Evolutionary conservation across 345 rosid genomes (phyloP).

Genomic region (Populus simonii): DNA sequence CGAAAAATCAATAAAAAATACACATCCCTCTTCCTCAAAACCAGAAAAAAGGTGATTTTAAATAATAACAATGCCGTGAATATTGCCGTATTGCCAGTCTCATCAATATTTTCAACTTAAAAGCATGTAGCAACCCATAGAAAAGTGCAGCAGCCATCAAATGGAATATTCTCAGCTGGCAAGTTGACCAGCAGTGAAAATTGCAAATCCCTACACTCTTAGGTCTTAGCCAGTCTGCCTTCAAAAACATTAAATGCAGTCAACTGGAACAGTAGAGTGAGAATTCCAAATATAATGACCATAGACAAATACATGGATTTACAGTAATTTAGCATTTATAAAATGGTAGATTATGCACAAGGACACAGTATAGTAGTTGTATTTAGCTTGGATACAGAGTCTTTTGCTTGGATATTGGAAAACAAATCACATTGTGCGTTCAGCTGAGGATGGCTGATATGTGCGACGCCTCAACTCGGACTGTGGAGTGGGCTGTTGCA

Average conservation of each 20-base stretch:
- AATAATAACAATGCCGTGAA: not conserved
- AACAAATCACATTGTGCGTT: slow-evolving; percentile 30
- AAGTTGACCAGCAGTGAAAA: not conserved
- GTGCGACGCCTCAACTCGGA: slow-evolving; percentile 82
- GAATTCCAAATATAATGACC: not conserved
- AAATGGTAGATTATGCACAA: not conserved
- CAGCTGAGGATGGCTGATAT: slow-evolving; percentile 55
- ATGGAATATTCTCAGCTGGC: not conserved
- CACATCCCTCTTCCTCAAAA: not conserved
- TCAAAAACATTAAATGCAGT: not conserved
- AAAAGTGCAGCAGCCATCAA: not conserved
- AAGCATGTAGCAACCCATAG: not conserved
- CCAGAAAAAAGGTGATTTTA: not conserved
- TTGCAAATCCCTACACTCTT: not conserved
- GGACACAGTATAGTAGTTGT: not conserved
- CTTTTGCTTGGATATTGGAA: not conserved
- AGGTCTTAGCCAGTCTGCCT: not conserved
- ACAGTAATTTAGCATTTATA: not conserved
- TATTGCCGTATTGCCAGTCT: not conserved
- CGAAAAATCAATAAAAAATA: no score
- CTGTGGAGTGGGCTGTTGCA: slow-evolving; percentile 80
- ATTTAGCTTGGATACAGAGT: not conserved
- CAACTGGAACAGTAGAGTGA: not conserved
- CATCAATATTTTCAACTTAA: not conserved
- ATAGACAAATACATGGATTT: no score